Percentiles rank a stretch among this genome's conserved stretches.
These are phyloP conservation scores for Scedosporium minutisporum DNA, from an alignment of 2,329 filamentous ascomycete species.

Conservation along the genomic window DNA sequence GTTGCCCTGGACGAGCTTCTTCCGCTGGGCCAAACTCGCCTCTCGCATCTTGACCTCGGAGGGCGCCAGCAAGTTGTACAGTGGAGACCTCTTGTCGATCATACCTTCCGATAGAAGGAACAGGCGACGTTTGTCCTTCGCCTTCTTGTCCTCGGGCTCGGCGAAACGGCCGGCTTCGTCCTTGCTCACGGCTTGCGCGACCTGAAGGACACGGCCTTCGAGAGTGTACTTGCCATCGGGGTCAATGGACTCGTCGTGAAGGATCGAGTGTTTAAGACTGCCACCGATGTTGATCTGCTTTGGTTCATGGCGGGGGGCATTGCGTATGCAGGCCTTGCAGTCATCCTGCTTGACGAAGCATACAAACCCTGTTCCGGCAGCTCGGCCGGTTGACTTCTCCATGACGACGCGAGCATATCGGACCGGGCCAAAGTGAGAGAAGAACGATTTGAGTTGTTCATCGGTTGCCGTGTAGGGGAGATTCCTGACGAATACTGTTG, in stretches of 20 bases:
- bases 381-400: conserved; percentile 74
- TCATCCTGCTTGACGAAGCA: conserved; percentile 77
- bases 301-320: conserved; percentile 53
- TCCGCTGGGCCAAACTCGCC: conserved; percentile 75
- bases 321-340: conserved; percentile 64
- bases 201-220: conserved; percentile 76
- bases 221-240: conserved; percentile 79
- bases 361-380: conserved; percentile 88
- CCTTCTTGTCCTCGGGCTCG: conserved; percentile 56
- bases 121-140: conserved; percentile 82
- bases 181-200: conserved; percentile 78
- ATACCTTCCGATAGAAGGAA: conserved; percentile 83
- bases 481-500: conserved; percentile 87
- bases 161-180: conserved; percentile 68
- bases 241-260: conserved; percentile 79
- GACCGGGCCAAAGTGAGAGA: conserved; percentile 76
- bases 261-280: conserved; percentile 65
- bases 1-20: conserved; percentile 83
- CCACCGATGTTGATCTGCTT: conserved; percentile 16
- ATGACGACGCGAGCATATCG: conserved; percentile 88
- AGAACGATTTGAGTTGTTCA: conserved; percentile 73
- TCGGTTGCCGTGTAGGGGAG: conserved; percentile 84
- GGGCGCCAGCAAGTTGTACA: conserved; percentile 67
- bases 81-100: conserved; percentile 64
- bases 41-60: conserved; percentile 83